phyloP scores from a whole-genome alignment of 768 basidiomycete genomes.

The Tremella yokohamensis region DNA sequence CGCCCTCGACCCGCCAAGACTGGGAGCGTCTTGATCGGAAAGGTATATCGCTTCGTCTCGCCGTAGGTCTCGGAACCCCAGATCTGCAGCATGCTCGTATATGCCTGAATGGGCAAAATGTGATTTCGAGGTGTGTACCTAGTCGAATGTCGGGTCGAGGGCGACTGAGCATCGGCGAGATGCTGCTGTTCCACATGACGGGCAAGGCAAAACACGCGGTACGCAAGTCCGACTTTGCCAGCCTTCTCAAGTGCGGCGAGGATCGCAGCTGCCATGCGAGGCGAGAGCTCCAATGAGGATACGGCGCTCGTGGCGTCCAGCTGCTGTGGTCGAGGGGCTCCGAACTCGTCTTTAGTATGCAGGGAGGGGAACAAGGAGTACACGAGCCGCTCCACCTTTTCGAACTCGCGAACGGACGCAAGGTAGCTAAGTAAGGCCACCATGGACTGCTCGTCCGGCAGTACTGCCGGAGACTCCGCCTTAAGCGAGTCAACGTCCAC shows the following conservation, averaged over 20 bases:
- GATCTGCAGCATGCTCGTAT: constrained; percentile 27
- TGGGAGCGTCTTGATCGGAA: neutral
- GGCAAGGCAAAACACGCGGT: constrained; percentile 31
- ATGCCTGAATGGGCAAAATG: constrained; percentile 26
- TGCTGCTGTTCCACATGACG: constrained; percentile 21
- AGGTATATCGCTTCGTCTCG: neutral
- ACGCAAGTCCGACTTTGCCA: constrained; percentile 24
- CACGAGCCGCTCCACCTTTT: constrained; percentile 11
- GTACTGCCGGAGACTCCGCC: neutral
- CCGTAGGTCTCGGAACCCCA: constrained; percentile 28
- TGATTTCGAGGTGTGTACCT: constrained; percentile 3
- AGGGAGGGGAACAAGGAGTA: constrained; percentile 29
- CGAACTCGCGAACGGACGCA: constrained; percentile 19
- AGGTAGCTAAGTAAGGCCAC: constrained; percentile 10
- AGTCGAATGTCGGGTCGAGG: neutral
- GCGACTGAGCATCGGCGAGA: constrained; percentile 3
- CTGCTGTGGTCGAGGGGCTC: neutral
- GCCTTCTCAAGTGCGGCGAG: constrained; percentile 23
- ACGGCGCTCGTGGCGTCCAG: neutral
- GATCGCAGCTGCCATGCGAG: constrained; percentile 14
- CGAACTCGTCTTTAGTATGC: neutral
- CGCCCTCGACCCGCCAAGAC: neutral
- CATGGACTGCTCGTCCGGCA: neutral
- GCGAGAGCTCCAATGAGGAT: constrained; percentile 10
- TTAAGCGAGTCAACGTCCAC: neutral